These are phyloP conservation scores for Wickerhamiella australiensis DNA, from an alignment of 805 yeast species.

Conservation along the genomic window DNA sequence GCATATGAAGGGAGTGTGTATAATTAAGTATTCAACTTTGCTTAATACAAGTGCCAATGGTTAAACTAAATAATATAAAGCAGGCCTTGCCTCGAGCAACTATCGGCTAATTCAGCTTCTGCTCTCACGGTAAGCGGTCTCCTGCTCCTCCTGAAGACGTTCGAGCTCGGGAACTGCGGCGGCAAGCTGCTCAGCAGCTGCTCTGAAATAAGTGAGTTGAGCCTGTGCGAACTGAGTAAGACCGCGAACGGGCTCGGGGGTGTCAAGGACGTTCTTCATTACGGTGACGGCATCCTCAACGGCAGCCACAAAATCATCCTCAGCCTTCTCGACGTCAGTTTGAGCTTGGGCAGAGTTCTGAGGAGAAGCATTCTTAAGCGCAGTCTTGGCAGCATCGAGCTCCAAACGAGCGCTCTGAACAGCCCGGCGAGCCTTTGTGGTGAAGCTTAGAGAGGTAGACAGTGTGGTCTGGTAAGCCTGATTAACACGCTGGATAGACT, in stretches of 20 bases:
- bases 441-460: constrained; percentile 46
- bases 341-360: constrained; percentile 63
- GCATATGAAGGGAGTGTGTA: background rate
- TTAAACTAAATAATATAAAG: background rate
- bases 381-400: constrained; percentile 64
- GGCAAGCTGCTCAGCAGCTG: constrained; percentile 55
- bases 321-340: constrained; percentile 68
- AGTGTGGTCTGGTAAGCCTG: constrained; percentile 51
- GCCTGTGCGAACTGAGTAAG: constrained; percentile 60
- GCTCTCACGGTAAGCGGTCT: constrained; percentile 28
- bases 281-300: constrained; percentile 77
- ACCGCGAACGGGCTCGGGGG: constrained; percentile 56
- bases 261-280: constrained; percentile 67
- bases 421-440: constrained; percentile 53
- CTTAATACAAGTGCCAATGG: background rate
- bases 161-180: constrained; percentile 54
- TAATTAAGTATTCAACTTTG: background rate
- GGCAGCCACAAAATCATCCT: constrained; percentile 77
- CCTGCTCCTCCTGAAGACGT: constrained; percentile 43
- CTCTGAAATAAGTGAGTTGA: constrained; percentile 68
- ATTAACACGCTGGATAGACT: constrained; percentile 59
- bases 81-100: too few relatives aligned
- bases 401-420: constrained; percentile 69
- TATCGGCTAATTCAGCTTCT: constrained; percentile 4
- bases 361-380: constrained; percentile 38